Conservation (phyloP, 495 filamentous ascomycete species). For the Tuber borchii region DNA sequence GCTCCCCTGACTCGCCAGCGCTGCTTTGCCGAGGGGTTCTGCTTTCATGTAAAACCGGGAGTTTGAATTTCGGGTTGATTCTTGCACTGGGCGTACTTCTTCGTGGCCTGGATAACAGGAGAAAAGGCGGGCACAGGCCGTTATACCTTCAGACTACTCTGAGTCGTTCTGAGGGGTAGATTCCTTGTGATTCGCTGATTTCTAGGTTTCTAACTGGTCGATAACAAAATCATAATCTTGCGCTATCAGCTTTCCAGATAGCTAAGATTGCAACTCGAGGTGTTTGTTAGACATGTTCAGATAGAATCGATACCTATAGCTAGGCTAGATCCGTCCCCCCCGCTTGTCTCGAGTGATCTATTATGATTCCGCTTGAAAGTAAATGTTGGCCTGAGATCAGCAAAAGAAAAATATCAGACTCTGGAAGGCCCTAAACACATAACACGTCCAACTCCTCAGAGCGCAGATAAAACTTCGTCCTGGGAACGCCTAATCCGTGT, state of each 20-base stretch:
- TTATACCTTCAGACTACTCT: slow-evolving; percentile 2
- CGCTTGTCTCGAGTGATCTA: not conserved
- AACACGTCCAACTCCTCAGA: not conserved
- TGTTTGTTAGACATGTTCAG: not conserved
- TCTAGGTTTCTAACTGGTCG: not conserved
- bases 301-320: not conserved
- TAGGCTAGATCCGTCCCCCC: not conserved
- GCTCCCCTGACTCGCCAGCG: not conserved
- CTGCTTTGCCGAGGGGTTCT: not conserved
- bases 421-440: not conserved
- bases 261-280: not conserved
- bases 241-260: not conserved
- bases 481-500: not conserved
- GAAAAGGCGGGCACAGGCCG: not conserved
- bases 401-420: not conserved
- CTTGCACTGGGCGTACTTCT: not conserved
- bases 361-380: not conserved
- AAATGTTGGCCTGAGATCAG: not conserved
- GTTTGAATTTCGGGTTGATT: not conserved
- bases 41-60: not conserved
- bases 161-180: not conserved
- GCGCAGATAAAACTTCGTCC: not conserved
- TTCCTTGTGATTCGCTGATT: not conserved
- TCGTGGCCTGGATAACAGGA: not conserved
- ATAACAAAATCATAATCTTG: not conserved